Conservation (phyloP, 2,329 filamentous ascomycete genomes). For the Daldinia sp. region DNA sequence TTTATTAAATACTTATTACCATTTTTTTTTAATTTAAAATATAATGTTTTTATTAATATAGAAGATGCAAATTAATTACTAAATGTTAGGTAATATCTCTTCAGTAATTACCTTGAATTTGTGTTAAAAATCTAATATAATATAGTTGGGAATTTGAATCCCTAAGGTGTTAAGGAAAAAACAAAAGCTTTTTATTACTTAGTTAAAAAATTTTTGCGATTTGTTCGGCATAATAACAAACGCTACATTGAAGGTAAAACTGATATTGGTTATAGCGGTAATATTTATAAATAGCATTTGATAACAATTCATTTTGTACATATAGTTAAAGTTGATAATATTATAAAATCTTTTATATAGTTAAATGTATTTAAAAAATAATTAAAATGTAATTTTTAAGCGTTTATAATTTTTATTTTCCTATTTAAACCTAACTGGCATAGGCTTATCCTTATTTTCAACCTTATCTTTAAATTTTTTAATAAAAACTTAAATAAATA, state of each 20-base stretch:
- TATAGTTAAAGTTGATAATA: background rate
- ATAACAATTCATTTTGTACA: background rate
- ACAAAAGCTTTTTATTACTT: background rate
- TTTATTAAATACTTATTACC: background rate
- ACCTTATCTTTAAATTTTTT: too few relatives aligned
- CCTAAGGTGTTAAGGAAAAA: background rate
- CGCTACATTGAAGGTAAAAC: background rate
- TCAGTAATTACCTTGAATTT: background rate
- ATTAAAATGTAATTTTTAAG: too few relatives aligned
- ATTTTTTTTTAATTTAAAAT: background rate
- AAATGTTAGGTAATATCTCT: background rate
- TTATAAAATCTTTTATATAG: too few relatives aligned
- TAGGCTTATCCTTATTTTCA: too few relatives aligned
- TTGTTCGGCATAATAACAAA: background rate
- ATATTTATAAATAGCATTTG: background rate
- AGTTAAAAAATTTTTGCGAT: background rate
- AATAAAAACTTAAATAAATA: too few relatives aligned
- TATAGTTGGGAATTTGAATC: background rate
- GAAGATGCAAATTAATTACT: background rate
- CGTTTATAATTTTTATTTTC: too few relatives aligned
- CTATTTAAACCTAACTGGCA: too few relatives aligned
- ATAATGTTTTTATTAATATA: background rate
- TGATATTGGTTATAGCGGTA: background rate
- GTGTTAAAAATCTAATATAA: background rate
- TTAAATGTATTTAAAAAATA: too few relatives aligned